Percentiles rank a stretch among this genome's conserved stretches.
phyloP scores from a whole-genome alignment of 352 stramenopile genomes.

The Saprolegnia diclina region DNA sequence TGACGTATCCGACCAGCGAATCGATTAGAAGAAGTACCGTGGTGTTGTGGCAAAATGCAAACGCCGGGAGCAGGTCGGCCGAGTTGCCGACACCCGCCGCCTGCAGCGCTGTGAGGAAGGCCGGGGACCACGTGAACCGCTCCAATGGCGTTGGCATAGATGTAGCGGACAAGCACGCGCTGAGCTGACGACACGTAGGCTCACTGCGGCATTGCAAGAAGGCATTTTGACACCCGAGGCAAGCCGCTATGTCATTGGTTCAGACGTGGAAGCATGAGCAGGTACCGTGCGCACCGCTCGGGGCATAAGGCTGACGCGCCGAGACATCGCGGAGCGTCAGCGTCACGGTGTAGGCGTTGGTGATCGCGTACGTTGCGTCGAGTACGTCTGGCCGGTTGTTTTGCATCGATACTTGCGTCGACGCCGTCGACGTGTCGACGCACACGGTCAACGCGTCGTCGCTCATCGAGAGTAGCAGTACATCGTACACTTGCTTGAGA shows the following conservation, averaged over 20 bases:
- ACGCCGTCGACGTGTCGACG: not conserved
- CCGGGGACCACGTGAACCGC: not conserved
- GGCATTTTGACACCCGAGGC: not conserved
- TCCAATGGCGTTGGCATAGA: not conserved
- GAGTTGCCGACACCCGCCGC: not conserved
- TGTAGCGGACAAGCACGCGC: not conserved
- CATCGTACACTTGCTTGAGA: slow-evolving; percentile 15
- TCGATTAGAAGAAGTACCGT: not conserved
- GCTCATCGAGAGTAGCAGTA: too few species aligned
- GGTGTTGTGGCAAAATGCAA: not conserved
- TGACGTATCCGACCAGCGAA: not conserved
- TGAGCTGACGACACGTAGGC: not conserved
- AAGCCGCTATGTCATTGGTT: not conserved
- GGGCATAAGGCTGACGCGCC: not conserved
- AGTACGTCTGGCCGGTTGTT: not conserved
- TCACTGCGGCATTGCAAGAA: not conserved
- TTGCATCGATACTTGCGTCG: slow-evolving; percentile 2
- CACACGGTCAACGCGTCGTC: slow-evolving; percentile 1
- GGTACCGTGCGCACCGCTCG: not conserved
- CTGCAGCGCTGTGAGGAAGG: not conserved
- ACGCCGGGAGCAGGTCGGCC: not conserved
- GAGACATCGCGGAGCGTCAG: not conserved
- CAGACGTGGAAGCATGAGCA: not conserved
- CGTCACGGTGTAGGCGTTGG: not conserved
- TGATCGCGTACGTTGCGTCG: not conserved